Evolutionary conservation across 768 basidiomycete species (phyloP).

Genomic region (Gymnopilus junonius): DNA sequence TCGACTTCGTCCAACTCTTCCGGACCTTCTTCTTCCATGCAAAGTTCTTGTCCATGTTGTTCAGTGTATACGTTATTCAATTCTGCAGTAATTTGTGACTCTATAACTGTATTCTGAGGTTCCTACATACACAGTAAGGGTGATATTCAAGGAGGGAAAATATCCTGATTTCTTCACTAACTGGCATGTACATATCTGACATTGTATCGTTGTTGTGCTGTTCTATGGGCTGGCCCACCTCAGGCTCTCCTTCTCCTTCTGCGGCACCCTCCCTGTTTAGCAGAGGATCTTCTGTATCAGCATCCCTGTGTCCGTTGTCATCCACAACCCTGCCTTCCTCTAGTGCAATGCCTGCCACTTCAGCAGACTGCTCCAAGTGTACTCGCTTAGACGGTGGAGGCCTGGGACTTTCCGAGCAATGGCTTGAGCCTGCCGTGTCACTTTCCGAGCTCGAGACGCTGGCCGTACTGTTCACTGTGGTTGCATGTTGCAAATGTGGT

Average conservation of each 20-base stretch:
- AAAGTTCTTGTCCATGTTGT: neutral
- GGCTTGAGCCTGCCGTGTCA: neutral
- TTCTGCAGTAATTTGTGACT: neutral
- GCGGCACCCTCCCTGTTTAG: neutral
- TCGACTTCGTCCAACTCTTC: neutral
- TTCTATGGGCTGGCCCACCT: neutral
- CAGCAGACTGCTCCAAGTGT: neutral
- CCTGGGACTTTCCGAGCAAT: neutral
- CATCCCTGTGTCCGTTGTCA: neutral
- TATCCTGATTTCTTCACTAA: neutral
- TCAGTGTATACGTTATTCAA: neutral
- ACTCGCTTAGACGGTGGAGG: neutral
- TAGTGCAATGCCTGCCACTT: neutral
- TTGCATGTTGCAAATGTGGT: neutral
- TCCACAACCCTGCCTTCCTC: neutral
- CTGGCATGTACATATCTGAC: neutral
- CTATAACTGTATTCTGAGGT: neutral
- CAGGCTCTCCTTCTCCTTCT: neutral
- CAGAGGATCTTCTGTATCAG: neutral
- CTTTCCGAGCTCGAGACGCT: neutral
- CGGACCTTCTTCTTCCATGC: no score
- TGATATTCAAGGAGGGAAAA: neutral
- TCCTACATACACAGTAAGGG: neutral
- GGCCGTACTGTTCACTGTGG: neutral
- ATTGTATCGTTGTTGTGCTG: neutral